Base-by-base conservation (phyloP, 371 early-diverging fungal species). In the Rhizopus delemar region DNA sequence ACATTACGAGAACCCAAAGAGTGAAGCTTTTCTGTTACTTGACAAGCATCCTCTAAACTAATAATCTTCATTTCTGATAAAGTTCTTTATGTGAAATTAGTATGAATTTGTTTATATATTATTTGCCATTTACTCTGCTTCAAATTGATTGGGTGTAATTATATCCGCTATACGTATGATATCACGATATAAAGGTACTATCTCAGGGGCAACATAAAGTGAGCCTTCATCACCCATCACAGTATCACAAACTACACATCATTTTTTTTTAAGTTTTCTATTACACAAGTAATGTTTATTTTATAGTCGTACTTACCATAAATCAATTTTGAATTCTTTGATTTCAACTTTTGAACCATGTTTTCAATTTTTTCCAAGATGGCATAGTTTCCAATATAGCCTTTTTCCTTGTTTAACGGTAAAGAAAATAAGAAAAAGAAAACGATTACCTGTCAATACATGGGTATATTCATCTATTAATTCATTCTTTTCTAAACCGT, bases 71-170 rank as follows among this genome's bases (percentile, higher is more conserved):
- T 77, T 31, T 79, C 90, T 0, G 93, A 68, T 1, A 96, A 78
- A 22, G 79, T 66, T 60, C 88, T 87, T 60, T 7, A n/a, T 9
- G 15, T 29, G 9, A 48, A 48, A 22, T 22, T 22, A 22, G 22
- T 22, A 22, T 22, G 22, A 22, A 35, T 29, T 41, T 33, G 28
- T 32, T 43, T 56, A 5, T 49, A 1, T 46, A 9, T 39, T 16
- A 15, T 2, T 57, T 8, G 11, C 13, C 33, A 63, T 79, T 63
- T 83, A 88, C 88, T 93, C 93, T 16, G 92, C 91, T 70, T 97
- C 96, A 49, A 90, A 94, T 58, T 89, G 92, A 71, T 97, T 97
- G 1, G 97, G 97, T n/a, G 93, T 93, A 13, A 93, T 74, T 16
- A 93, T 73, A 54, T 89, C 79, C 9, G 93, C 91, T 16, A 87